phyloP scores from a whole-genome alignment of 805 yeast species.

The Yarrowia keelungensis region DNA sequence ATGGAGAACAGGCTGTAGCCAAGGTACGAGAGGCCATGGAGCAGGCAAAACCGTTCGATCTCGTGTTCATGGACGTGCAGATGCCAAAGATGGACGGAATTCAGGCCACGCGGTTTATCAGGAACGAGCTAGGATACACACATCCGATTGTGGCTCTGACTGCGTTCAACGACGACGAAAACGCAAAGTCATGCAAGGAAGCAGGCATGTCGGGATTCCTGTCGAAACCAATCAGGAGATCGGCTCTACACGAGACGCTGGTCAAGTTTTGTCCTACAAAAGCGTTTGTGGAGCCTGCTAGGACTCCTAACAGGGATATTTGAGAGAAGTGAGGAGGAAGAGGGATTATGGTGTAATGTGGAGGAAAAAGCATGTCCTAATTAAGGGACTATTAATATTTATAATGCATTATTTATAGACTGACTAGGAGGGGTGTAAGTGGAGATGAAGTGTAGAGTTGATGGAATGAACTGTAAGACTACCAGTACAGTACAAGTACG shows the following conservation, averaged over 20 bases:
- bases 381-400: conserved; percentile 9
- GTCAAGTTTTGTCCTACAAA: conserved; percentile 50
- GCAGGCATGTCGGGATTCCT: conserved; percentile 89
- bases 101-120: conserved; percentile 55
- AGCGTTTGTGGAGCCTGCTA: conserved; percentile 37
- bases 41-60: conserved; percentile 43
- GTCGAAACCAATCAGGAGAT: conserved; percentile 83
- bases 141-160: conserved; percentile 92
- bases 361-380: conserved; percentile 7
- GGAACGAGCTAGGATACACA: conserved; percentile 64
- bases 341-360: not conserved
- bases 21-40: conserved; percentile 59
- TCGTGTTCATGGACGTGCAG: conserved; percentile 48
- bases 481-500: no score
- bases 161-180: conserved; percentile 89
- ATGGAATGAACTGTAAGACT: no score
- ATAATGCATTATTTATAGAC: conserved; percentile 27
- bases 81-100: conserved; percentile 48
- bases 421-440: not conserved
- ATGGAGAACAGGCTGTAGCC: conserved; percentile 88
- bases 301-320: conserved; percentile 30
- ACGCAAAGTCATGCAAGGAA: conserved; percentile 75
- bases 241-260: conserved; percentile 65
- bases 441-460: no score
- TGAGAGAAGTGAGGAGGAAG: not conserved